Percentiles rank a stretch among this genome's conserved stretches.
Conservation (phyloP, 345 rosid genomes). For the Firmiana major region DNA sequence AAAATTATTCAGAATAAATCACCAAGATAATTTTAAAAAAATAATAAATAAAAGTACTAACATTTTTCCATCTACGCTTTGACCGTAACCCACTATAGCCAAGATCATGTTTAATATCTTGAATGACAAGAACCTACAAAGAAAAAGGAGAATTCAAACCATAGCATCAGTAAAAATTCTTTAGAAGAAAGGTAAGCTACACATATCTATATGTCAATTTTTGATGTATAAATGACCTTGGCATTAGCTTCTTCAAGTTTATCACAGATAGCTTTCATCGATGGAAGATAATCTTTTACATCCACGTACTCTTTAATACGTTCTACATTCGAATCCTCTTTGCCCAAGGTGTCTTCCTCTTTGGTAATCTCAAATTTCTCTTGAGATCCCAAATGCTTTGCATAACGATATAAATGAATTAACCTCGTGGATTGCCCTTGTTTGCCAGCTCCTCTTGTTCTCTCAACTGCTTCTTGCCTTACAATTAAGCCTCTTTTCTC, state of each 20-base stretch:
- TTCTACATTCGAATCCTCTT: constrained; percentile 31
- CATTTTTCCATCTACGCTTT: constrained; percentile 74
- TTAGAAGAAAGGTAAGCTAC: constrained; percentile 17
- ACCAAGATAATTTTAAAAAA: background rate
- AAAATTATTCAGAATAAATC: background rate
- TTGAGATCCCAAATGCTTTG: constrained; percentile 64
- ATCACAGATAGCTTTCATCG: constrained; percentile 73
- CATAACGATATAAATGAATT: constrained; percentile 61
- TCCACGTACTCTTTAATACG: constrained; percentile 47
- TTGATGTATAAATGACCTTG: constrained; percentile 42
- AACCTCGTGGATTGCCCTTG: constrained; percentile 60
- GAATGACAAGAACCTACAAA: constrained; percentile 68
- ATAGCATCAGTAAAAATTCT: constrained; percentile 28
- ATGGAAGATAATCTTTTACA: constrained; percentile 66
- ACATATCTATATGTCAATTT: background rate
- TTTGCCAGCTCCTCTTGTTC: constrained; percentile 49
- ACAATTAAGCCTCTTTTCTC: constrained; percentile 66
- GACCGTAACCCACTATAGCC: constrained; percentile 51
- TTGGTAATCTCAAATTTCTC: constrained; percentile 66
- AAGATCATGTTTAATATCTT: constrained; percentile 74
- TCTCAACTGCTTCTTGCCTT: constrained; percentile 67
- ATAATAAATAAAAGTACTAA: constrained; percentile 23
- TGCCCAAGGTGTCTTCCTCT: constrained; percentile 35
- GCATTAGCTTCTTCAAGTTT: constrained; percentile 66
- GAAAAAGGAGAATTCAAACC: constrained; percentile 1